Base-by-base conservation (phyloP, 768 basidiomycete species). In the Suillus fuscotomentosus region DNA sequence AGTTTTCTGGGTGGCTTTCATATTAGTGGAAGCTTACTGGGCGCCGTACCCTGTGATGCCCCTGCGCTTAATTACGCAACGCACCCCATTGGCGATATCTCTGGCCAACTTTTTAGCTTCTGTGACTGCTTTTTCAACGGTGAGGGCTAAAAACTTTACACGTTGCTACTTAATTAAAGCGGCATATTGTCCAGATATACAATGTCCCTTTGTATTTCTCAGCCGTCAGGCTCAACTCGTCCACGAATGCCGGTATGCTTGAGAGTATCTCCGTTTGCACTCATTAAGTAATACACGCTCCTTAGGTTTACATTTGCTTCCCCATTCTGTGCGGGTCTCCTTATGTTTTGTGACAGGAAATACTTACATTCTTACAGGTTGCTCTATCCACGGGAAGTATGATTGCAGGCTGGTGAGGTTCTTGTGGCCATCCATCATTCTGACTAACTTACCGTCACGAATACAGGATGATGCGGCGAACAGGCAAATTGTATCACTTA, bases 1-100 rank as follows among this genome's bases (percentile, higher is more conserved):
- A 56, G 65, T 89, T 24, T 88, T 81, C 60, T 80, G 81, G 11
- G 67, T 79, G 7, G 70, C 81, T 3, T 99, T 99, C 75, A 72
- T 96, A 38, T 72, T 86, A 54, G 92, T 93, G 31, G 97, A 99
- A 77, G 87, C 87, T 63, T 81, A 84, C 68, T 88, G 85, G 80
- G 87, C 92, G 3, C 82, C 85, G 4, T 92, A 90, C 73, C 97
- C 97, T 17, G 90, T 98, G 60, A 90, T 99, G 88, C 97, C 97
- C 56, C 77, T 97, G 67, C 85, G 85, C 60, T 78, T 96, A 63
- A 83, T 96, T 41, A 85, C 82, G 39, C 86, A 88, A 71, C 81
- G 95, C 62, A 95, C 92, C 27, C 93, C 94, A 5, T 76, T 95
- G 22, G 89, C 91, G 13, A 87, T 95, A 36, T 91, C 92, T 5